Conservation (phyloP, 2,329 filamentous ascomycete genomes). For the Sporothrix globosa region DNA sequence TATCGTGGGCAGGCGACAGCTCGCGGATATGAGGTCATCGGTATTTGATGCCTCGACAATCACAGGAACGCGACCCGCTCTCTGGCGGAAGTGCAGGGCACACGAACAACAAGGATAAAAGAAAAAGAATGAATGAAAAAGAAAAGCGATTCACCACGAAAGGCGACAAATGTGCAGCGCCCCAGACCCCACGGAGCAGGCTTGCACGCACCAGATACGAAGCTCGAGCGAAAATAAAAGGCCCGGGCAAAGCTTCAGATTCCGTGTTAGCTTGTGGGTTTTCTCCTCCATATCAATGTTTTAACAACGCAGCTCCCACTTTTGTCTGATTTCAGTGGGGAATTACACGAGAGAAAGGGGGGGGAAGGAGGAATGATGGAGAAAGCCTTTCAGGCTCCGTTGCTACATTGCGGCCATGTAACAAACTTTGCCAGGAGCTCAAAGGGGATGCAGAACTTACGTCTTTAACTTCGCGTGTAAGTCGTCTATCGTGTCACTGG, state of each 20-base stretch:
- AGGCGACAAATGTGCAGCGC: background rate
- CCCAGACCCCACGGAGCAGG: conserved; percentile 14
- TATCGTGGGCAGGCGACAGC: background rate
- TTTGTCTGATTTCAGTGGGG: conserved; percentile 7
- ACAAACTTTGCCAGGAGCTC: background rate
- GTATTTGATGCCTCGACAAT: background rate
- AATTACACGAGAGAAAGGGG: background rate
- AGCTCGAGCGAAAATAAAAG: background rate
- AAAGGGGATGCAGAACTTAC: conserved; percentile 18
- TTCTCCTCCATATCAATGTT: background rate
- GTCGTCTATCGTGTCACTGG: background rate
- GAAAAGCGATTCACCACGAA: background rate
- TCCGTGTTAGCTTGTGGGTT: conserved; percentile 16
- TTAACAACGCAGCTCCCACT: conserved; percentile 1
- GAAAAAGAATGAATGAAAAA: background rate
- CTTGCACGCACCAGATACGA: background rate
- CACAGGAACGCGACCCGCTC: background rate
- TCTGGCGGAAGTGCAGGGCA: conserved; percentile 20
- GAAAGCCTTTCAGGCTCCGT: background rate
- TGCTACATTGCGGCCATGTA: background rate
- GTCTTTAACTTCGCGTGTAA: background rate
- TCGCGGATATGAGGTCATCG: conserved; percentile 25
- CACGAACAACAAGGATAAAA: background rate
- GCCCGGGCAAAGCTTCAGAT: conserved; percentile 6
- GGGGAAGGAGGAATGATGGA: background rate